Evolutionary conservation across 2,329 filamentous ascomycete species (phyloP).

Genomic region (Neocatenulostroma microsporum): DNA sequence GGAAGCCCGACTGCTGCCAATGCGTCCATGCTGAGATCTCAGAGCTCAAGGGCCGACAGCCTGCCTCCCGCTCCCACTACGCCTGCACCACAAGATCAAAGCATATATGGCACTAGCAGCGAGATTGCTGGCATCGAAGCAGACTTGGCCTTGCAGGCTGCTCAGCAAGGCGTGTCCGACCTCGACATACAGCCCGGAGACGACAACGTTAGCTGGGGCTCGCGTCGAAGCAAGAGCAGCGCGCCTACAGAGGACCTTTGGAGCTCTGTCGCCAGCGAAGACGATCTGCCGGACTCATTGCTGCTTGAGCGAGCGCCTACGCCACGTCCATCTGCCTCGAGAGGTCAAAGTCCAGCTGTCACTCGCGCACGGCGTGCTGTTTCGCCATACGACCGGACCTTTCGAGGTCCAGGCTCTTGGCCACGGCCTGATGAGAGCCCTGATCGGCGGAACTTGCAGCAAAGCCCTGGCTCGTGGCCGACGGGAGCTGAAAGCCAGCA

Average conservation of each 20-base stretch:
- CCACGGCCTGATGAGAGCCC: constrained; percentile 19
- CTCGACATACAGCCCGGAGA: constrained; percentile 30
- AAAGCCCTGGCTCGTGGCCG: constrained; percentile 22
- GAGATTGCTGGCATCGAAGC: too few species aligned
- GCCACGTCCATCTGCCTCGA: constrained; percentile 11
- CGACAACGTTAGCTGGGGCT: constrained; percentile 31
- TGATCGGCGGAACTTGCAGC: constrained; percentile 11
- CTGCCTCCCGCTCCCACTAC: too few species aligned
- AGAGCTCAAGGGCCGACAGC: too few species aligned
- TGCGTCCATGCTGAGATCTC: too few species aligned
- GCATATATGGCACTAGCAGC: too few species aligned
- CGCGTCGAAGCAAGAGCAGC: constrained; percentile 23
- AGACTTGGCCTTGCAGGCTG: too few species aligned
- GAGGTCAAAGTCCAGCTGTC: constrained; percentile 14
- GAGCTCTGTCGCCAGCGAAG: constrained; percentile 25
- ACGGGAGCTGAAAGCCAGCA: constrained; percentile 16
- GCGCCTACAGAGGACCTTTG: constrained; percentile 24
- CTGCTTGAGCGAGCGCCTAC: constrained; percentile 13
- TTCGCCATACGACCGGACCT: constrained; percentile 19
- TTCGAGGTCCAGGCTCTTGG: constrained; percentile 25
- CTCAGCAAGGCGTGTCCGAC: too few species aligned
- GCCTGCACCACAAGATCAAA: too few species aligned
- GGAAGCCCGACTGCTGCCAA: too few species aligned
- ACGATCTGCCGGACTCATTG: constrained; percentile 25
- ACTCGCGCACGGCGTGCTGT: constrained; percentile 13